Evolutionary conservation across 108 stramenopile genomes (phyloP).

Genomic region (Nitzschia palea): DNA sequence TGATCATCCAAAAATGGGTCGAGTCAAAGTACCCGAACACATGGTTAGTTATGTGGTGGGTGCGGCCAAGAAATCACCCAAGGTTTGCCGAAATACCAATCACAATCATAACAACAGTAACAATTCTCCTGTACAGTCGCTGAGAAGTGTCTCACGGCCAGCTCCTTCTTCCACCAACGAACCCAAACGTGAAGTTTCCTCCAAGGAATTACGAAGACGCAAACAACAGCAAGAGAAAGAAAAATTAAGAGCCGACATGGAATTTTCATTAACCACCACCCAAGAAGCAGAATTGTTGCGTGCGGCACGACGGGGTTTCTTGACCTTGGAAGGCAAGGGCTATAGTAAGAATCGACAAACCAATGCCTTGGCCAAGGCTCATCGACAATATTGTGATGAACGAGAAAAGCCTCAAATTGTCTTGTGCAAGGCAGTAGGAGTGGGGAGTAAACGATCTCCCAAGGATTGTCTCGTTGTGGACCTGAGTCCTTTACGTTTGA

Average conservation of each 20-base stretch:
- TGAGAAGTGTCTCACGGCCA: background rate
- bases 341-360: slow-evolving; percentile 47
- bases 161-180: background rate
- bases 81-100: background rate
- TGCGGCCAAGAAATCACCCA: slow-evolving; percentile 28
- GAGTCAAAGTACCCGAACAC: slow-evolving; percentile 76
- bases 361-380: slow-evolving; percentile 42
- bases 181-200: background rate
- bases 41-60: slow-evolving; percentile 71
- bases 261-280: slow-evolving; percentile 14
- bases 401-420: slow-evolving; percentile 31
- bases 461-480: slow-evolving; percentile 39
- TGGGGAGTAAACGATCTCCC: slow-evolving; percentile 8
- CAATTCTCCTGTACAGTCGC: background rate
- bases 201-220: background rate
- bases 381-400: slow-evolving; percentile 59
- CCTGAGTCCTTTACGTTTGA: slow-evolving; percentile 30
- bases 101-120: background rate
- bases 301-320: slow-evolving; percentile 23
- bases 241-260: slow-evolving; percentile 2
- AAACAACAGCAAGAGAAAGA: slow-evolving; percentile 6
- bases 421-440: slow-evolving; percentile 28
- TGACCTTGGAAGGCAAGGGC: slow-evolving; percentile 47
- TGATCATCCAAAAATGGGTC: slow-evolving; percentile 64
- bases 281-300: slow-evolving; percentile 29